Evolutionary conservation across 2,329 filamentous ascomycete genomes (phyloP), one percentile per base, ranked within the genome.

Genomic region (Diplodia sapinea): DNA sequence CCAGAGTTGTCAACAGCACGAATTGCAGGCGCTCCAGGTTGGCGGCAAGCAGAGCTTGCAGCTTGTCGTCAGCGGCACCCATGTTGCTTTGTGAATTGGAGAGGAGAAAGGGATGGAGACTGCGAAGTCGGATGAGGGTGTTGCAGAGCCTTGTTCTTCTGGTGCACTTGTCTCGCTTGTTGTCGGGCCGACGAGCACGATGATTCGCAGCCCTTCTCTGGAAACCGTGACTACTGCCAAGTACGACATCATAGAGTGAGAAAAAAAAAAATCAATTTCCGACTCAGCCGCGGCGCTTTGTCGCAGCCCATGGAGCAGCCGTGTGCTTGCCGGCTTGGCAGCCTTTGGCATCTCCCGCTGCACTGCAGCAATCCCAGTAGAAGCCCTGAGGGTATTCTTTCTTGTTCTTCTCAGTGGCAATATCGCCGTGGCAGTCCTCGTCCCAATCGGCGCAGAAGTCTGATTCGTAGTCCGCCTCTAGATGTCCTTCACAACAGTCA

Each of bases 361-460:
- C 43, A 0, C 71, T 59, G 65, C 75, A 78, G 61, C 76, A 78
- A 20, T 47, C 33, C 77, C 75, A 79, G 12, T 66, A 36, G 68
- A 77, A 77, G 33, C 73, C 74, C 11, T 76, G 70, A 0, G 75
- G 74, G 40, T 31, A 72, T 2, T 74, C 69, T 17, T 74, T 62
- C 1, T 71, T 69, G 33, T 69, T 73, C 36, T 72, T 69, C 0
- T 69, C 23, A 1, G 70, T 70, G 63, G 77, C 74, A 8, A 76
- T 75, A 1, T 36, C 11, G 0, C 77, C 76, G 23, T 26, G 23
- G 23, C 23, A 26, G 23, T 26, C 2, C 23, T 26, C 23, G 43
- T 78, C 75, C 15, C 73, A 70, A 57, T 79, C 74, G 2, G 68
- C 73, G 76, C 76, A 78, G 33, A 69, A 55, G 49, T 72, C 73